phyloP scores from a whole-genome alignment of 208 protist genomes.

The Strigomonas culicis region DNA sequence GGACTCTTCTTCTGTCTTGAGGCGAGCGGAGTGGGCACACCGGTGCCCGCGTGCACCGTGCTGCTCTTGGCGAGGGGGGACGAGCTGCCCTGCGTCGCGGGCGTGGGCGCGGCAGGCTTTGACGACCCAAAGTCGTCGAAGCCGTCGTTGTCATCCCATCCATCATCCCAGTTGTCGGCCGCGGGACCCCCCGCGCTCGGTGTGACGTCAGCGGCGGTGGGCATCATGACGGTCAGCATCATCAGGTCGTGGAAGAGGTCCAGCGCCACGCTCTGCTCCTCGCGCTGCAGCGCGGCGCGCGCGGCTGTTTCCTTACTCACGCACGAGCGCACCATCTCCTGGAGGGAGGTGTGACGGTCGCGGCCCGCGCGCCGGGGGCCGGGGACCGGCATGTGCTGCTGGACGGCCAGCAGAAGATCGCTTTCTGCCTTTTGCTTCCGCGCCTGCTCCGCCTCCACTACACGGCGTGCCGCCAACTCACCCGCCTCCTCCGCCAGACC shows the following conservation, averaged over 20 bases:
- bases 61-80: background rate
- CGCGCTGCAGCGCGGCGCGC: constrained; percentile 24
- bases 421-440: constrained; percentile 20
- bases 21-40: constrained; percentile 7
- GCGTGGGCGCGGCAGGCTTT: constrained; percentile 20
- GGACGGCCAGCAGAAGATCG: constrained; percentile 13
- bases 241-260: constrained; percentile 24
- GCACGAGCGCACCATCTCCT: background rate
- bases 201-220: constrained; percentile 3
- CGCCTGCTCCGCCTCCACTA: constrained; percentile 18
- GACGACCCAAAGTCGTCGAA: constrained; percentile 42
- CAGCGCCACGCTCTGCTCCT: constrained; percentile 19
- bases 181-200: background rate
- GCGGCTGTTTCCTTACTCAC: constrained; percentile 16
- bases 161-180: constrained; percentile 13
- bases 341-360: background rate
- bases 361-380: background rate
- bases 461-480: background rate
- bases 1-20: no score
- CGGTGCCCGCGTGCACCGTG: background rate
- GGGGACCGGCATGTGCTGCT: background rate
- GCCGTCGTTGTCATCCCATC: constrained; percentile 34
- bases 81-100: background rate
- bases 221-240: constrained; percentile 18
- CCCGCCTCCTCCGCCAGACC: background rate